A percentile compares a stretch with the other conserved stretches of the same genome.
phyloP scores from a whole-genome alignment of 345 rosid species.

The Rhodamnia argentea region DNA sequence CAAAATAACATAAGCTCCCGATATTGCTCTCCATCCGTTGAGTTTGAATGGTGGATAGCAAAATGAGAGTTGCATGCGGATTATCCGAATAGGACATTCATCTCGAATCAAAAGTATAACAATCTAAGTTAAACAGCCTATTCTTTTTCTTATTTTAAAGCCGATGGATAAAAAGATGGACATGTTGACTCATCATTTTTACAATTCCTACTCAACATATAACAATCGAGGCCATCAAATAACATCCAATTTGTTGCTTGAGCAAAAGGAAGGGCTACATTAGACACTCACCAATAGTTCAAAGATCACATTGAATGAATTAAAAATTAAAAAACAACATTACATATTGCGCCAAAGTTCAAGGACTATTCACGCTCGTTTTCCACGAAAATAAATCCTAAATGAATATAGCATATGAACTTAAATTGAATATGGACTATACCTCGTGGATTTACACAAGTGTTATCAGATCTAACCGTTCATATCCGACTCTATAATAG shows the following conservation, averaged over 20 bases:
- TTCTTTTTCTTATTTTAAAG: background rate
- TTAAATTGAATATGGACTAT: too few relatives aligned
- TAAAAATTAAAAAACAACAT: background rate
- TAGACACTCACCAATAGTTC: background rate
- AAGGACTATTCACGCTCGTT: rapidly evolving
- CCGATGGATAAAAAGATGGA: background rate
- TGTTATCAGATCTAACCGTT: background rate
- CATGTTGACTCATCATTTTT: background rate
- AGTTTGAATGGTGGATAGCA: background rate
- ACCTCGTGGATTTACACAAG: too few relatives aligned
- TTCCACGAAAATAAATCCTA: background rate
- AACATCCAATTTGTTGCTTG: background rate
- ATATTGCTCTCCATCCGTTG: background rate
- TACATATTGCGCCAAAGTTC: rapidly evolving
- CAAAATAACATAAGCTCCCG: rapidly evolving
- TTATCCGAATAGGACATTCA: background rate
- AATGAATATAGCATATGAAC: background rate
- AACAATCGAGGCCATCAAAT: background rate
- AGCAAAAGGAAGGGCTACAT: background rate
- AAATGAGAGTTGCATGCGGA: background rate
- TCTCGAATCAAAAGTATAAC: background rate
- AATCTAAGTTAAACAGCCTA: background rate
- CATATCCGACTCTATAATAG: background rate
- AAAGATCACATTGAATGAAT: background rate
- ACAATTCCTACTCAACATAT: background rate